phyloP scores from a whole-genome alignment of 2,329 filamentous ascomycete genomes.

The Microsporum audouinii region DNA sequence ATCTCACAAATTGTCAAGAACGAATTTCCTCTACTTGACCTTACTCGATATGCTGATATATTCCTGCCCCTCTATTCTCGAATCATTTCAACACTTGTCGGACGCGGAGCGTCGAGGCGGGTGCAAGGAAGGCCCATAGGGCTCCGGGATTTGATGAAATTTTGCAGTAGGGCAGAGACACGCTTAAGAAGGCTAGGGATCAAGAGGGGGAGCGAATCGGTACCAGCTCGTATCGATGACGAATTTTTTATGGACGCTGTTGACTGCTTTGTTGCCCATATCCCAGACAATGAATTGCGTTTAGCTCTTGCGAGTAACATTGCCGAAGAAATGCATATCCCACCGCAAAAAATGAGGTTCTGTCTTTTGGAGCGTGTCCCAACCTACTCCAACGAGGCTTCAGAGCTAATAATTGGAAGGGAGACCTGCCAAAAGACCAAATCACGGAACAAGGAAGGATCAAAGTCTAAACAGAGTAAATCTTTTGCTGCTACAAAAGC shows the following conservation, averaged over 20 bases:
- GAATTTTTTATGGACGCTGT: constrained; percentile 87
- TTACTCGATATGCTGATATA: constrained; percentile 41
- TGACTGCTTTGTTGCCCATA: constrained; percentile 79
- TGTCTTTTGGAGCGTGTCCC: constrained; percentile 65
- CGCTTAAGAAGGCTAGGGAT: constrained; percentile 50
- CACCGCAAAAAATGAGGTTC: constrained; percentile 68
- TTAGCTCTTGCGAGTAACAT: constrained; percentile 49
- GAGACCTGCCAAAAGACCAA: constrained; percentile 49
- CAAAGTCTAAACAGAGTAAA: constrained; percentile 34
- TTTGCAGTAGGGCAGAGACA: constrained; percentile 65
- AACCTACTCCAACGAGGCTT: constrained; percentile 50
- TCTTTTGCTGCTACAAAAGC: constrained; percentile 81
- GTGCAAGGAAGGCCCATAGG: constrained; percentile 48
- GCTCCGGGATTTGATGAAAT: constrained; percentile 76
- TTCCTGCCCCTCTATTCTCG: constrained; percentile 48
- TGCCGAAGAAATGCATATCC: constrained; percentile 76
- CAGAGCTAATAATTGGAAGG: constrained; percentile 53
- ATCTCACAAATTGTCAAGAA: constrained; percentile 60
- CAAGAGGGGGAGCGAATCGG: constrained; percentile 56
- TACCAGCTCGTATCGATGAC: constrained; percentile 61
- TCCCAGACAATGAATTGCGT: constrained; percentile 55
- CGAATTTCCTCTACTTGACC: constrained; percentile 54
- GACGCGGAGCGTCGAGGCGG: constrained; percentile 28
- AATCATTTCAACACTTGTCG: constrained; percentile 29
- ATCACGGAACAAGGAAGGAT: constrained; percentile 27